Evolutionary conservation across 73 alveolate genomes (phyloP).

Genomic region (Uronychia setigera): DNA sequence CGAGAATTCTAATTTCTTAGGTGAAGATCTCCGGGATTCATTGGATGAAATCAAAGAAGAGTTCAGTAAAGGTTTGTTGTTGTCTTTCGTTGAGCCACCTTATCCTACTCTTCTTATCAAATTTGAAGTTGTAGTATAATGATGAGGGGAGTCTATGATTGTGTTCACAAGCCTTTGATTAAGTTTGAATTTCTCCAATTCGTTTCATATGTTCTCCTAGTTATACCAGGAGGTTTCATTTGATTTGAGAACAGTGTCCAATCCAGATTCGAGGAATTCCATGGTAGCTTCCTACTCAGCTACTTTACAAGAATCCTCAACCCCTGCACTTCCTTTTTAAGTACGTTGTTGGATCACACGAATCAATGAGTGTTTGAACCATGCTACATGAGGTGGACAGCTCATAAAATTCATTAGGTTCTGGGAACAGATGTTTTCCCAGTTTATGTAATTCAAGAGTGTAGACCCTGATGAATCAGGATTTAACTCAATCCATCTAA

Average conservation of each 20-base stretch:
- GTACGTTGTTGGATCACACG: too few relatives aligned
- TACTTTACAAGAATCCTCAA: not conserved
- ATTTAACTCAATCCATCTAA: not conserved
- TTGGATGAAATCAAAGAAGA: not conserved
- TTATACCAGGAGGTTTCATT: not conserved
- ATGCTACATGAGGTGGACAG: not conserved
- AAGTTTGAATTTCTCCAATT: slow-evolving; percentile 4
- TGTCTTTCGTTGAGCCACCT: too few relatives aligned
- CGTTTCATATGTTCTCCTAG: not conserved
- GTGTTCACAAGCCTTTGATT: slow-evolving; percentile 11
- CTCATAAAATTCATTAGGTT: not conserved
- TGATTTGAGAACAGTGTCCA: not conserved
- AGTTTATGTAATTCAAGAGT: not conserved
- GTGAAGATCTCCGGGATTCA: not conserved
- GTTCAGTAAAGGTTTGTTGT: not conserved
- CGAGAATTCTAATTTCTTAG: not conserved
- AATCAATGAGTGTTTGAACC: not conserved
- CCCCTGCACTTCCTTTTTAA: too few relatives aligned
- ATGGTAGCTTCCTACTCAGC: not conserved
- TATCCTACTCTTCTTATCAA: not conserved
- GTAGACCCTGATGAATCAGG: not conserved
- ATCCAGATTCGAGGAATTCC: not conserved
- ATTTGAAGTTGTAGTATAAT: not conserved
- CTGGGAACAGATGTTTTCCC: not conserved
- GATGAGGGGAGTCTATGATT: slow-evolving; percentile 6